Evolutionary conservation across 2,329 filamentous ascomycete genomes (phyloP).

Genomic region (Metarhizium album): DNA sequence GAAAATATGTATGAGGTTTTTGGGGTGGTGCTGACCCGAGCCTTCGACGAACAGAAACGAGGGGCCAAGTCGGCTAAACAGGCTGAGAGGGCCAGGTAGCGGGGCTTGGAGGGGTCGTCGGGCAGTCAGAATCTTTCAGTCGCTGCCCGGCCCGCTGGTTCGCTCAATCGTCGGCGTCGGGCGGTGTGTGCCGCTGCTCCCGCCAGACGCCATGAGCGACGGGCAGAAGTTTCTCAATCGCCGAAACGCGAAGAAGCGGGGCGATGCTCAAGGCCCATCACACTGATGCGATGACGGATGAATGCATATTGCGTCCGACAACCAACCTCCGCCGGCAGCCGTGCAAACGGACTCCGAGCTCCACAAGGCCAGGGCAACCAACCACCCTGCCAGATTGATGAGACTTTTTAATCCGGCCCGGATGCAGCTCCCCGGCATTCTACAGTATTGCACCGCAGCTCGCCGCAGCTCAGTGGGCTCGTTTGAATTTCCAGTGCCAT

Average conservation of each 20-base stretch:
- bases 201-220: background rate
- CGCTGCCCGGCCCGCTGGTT: constrained; percentile 1
- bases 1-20: constrained; percentile 12
- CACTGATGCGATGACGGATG: too few relatives aligned
- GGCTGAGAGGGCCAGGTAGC: background rate
- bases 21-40: constrained; percentile 6
- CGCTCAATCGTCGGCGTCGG: constrained; percentile 2
- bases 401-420: too few relatives aligned
- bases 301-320: too few relatives aligned
- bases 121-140: background rate
- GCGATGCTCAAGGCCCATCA: background rate
- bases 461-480: too few relatives aligned
- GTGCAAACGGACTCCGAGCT: background rate
- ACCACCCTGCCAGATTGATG: background rate
- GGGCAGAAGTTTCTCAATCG: constrained; percentile 7
- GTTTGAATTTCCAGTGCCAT: too few relatives aligned
- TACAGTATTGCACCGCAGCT: too few relatives aligned
- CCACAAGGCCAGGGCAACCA: background rate
- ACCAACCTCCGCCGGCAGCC: background rate
- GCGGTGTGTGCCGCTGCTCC: constrained; percentile 5
- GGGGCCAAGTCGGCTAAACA: background rate
- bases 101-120: constrained; percentile 2
- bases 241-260: background rate
- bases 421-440: too few relatives aligned
- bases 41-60: background rate